Evolutionary conservation across 371 early-diverging fungal species (phyloP).

Genomic region (Apophysomyces sp.): DNA sequence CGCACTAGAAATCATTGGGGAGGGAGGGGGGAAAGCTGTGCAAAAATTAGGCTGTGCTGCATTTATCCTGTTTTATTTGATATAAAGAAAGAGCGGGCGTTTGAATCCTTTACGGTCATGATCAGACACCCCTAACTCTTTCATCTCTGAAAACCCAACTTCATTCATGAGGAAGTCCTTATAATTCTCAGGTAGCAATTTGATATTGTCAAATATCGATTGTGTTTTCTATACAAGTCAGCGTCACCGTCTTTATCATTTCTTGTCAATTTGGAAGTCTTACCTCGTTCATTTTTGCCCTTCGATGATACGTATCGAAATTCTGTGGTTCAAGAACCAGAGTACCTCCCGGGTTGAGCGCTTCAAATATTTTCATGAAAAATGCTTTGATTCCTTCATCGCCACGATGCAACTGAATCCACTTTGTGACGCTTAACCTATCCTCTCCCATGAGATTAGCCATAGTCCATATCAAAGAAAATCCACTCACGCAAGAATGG

Average conservation of each 20-base stretch:
- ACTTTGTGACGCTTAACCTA: slow-evolving; percentile 73
- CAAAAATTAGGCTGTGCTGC: too few relatives aligned
- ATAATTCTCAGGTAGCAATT: slow-evolving; percentile 38
- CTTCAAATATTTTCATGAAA: slow-evolving; percentile 61
- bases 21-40: too few relatives aligned
- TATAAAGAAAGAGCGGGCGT: slow-evolving; percentile 10
- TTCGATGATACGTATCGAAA: slow-evolving; percentile 52
- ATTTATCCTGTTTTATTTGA: slow-evolving; percentile 2
- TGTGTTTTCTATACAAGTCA: slow-evolving; percentile 10
- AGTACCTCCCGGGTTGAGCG: slow-evolving; percentile 58
- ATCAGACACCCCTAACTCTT: slow-evolving; percentile 19
- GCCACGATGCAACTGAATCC: slow-evolving; percentile 82
- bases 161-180: slow-evolving; percentile 26
- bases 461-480: background rate
- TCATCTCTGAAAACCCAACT: slow-evolving; percentile 25
- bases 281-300: slow-evolving; percentile 39
- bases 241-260: background rate
- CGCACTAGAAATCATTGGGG: too few relatives aligned
- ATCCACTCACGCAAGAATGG: slow-evolving; percentile 43
- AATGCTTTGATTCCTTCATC: slow-evolving; percentile 75
- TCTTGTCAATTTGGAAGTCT: background rate
- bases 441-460: background rate
- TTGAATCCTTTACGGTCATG: slow-evolving; percentile 22
- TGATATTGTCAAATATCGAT: slow-evolving; percentile 19
- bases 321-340: slow-evolving; percentile 79